phyloP scores from a whole-genome alignment of 2,329 filamentous ascomycete species.

The Ceratocystis eucalypticola region DNA sequence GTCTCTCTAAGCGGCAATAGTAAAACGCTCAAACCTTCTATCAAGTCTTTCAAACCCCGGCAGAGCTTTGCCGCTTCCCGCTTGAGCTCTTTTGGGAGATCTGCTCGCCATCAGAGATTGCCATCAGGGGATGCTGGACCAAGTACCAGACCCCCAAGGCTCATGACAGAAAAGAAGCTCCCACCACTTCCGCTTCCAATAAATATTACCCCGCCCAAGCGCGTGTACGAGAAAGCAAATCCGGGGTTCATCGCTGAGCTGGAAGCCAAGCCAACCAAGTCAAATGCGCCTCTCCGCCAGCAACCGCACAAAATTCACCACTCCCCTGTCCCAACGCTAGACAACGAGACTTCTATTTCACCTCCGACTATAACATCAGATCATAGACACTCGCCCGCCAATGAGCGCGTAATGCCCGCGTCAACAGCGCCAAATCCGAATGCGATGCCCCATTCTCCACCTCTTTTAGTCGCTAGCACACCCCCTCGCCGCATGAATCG shows the following conservation, averaged over 20 bases:
- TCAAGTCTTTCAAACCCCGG: background rate
- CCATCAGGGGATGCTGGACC: conserved; percentile 11
- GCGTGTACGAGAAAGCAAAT: background rate
- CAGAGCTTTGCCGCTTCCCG: background rate
- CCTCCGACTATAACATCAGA: background rate
- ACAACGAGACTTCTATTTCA: background rate
- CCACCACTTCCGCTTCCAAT: conserved; percentile 11
- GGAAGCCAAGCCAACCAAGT: background rate
- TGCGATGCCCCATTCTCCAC: background rate
- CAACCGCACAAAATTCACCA: background rate
- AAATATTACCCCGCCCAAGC: background rate
- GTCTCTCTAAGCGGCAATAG: background rate
- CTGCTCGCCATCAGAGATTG: conserved; percentile 10
- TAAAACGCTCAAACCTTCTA: background rate
- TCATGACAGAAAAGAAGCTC: background rate
- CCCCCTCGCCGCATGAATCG: background rate
- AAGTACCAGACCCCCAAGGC: background rate
- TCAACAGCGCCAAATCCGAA: background rate
- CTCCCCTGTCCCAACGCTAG: background rate
- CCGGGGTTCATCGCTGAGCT: background rate
- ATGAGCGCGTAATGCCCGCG: background rate
- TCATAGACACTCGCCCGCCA: background rate
- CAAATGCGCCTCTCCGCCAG: background rate
- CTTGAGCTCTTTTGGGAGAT: background rate
- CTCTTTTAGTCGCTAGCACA: background rate